Base-by-base conservation (phyloP, 305 asterid genomes). In the Rubia tinctorum region DNA sequence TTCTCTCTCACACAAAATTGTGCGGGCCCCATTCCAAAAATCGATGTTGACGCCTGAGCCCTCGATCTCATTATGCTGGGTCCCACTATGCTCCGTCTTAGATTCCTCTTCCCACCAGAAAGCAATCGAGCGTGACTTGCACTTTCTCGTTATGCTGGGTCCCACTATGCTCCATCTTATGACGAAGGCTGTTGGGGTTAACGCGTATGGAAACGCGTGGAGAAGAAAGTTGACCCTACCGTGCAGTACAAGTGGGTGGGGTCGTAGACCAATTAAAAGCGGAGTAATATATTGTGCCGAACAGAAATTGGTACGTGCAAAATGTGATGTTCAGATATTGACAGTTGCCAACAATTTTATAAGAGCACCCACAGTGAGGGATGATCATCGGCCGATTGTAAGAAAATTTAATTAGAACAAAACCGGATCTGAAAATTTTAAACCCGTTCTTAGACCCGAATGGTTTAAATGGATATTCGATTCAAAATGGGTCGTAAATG, bases 11-110 rank as follows among this genome's bases (percentile, higher is more conserved):
- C 27, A 23, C 37, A 59, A 12, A 13, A 60, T 22, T 63, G 76
- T 6, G 81, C 76, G 82, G 86, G 83, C 51, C 83, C 59, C 70
- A 67, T 67, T 11, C 68, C 84, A 18, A 63, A 62, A 73, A 71
- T 55, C 77, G 79, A 73, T 67, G 79, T 79, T 73, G 83, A 83
- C 86, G 81, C 79, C 79, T 83, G 81, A 81, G 73, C 80, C 78
- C 75, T 71, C 60, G 68, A 62, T 47, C 56, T 69, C 67, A 69
- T 69, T 73, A 60, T 68, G 51, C n/a, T 73, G 65, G 82, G 81
- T 45, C 84, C 85, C 77, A 65, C 53, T 12, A 8, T 44, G 12
- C 51, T 49, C 58, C 34, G 8, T 15, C 0, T 2, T n/a, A n/a
- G n/a, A 30, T 30, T 30, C 34, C 34, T 30, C 34, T 30, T 30